Base-by-base conservation (phyloP, 371 early-diverging fungal genomes). In the Entomophthora muscae region DNA sequence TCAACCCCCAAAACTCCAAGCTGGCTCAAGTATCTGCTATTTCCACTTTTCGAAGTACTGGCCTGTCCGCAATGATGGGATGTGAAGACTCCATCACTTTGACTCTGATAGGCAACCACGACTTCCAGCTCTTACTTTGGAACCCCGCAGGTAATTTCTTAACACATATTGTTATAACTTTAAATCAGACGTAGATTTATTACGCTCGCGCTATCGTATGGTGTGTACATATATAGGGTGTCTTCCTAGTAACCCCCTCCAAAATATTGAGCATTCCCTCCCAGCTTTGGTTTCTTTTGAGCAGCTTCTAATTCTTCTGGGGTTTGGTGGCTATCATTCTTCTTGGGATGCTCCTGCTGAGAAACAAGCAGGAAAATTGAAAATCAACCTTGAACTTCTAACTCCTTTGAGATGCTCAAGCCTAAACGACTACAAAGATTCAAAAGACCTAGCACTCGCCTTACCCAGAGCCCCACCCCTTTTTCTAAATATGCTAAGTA, bases 211-310 rank as follows among this genome's bases (percentile, higher is more conserved):
- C 12, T 55, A 55, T 55, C 56, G 56, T 13, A 17, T 55, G 56
- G 56, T 55, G 56, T 55, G 56, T n/a, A 55, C 3, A 12, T 55
- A 12, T n/a, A 55, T 55, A 24, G 56, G 56, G 7, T 55, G 56
- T 26, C 28, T 55, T 13, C 56, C 56, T 12, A 55, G 22, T 26
- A 55, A 55, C 28, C 56, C 56, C 22, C 28, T 55, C 12, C 56
- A 55, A 26, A 55, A 55, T n/a, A 3, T 24, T n/a, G 56, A 55
- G 12, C 22, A 55, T 26, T 55, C 56, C 7, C 12, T 55, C 24
- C 56, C 56, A 7, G 56, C 56, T 13, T 26, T 55, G 26, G 22
- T 55, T 24, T 22, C 56, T 13, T 55, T 22, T 26, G 56, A 55
- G 28, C 56, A 55, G 28, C 28, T 55, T 24, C 28, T 55, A 55